Conservation (phyloP, 805 yeast genomes). For the Saccharomyces eubayanus region DNA sequence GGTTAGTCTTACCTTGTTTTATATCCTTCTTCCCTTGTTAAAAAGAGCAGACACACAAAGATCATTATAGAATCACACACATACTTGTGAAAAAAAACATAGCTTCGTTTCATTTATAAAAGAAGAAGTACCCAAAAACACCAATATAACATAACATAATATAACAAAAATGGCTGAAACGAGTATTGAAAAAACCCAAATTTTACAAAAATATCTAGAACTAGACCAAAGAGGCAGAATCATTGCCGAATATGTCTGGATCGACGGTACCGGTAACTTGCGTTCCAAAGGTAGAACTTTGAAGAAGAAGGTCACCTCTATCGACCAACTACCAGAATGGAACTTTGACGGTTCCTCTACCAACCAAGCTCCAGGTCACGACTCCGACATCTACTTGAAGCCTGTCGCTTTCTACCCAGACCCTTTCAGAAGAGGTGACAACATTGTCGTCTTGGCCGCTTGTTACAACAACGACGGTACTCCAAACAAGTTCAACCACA, state of each 20-base stretch:
- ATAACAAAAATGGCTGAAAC: constrained; percentile 14
- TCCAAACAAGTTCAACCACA: constrained; percentile 97
- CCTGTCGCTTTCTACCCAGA: constrained; percentile 95
- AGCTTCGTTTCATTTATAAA: background rate
- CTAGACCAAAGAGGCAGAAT: constrained; percentile 80
- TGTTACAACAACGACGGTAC: constrained; percentile 99
- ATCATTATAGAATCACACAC: background rate
- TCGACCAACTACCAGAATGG: constrained; percentile 96
- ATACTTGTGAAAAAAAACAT: background rate
- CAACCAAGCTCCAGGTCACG: constrained; percentile 96
- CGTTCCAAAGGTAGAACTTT: constrained; percentile 94
- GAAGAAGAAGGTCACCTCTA: constrained; percentile 51
- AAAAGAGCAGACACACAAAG: background rate
- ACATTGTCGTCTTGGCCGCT: constrained; percentile 89
- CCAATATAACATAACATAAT: background rate
- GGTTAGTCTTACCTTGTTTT: background rate
- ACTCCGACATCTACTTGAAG: constrained; percentile 89
- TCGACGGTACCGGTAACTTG: constrained; percentile 82
- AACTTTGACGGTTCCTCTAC: constrained; percentile 99
- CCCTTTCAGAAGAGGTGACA: constrained; percentile 97
- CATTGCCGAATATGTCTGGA: constrained; percentile 97
- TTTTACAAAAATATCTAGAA: constrained; percentile 72
- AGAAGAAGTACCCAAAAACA: background rate
- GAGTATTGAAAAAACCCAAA: constrained; percentile 54
- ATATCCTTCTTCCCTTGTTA: background rate